These are phyloP conservation scores for Globisporangium cederbergense DNA, from an alignment of 352 stramenopile species.

Conservation along the genomic window DNA sequence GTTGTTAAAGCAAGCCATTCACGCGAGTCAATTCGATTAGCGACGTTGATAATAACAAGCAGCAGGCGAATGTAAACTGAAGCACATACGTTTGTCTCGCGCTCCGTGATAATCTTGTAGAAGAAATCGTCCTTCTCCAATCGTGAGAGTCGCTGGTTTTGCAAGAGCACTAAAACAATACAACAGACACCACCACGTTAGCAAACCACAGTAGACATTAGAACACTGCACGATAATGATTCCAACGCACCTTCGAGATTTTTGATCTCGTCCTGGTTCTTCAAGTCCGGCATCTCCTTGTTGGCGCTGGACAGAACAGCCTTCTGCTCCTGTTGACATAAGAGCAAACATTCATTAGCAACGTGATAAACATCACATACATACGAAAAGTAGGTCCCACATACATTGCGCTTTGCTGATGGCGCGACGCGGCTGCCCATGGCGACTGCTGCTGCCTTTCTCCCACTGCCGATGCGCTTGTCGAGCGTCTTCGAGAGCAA, in stretches of 20 bases:
- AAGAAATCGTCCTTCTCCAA: conserved; percentile 34
- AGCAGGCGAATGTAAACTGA: no score
- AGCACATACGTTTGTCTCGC: conserved; percentile 38
- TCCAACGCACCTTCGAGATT: conserved; percentile 35
- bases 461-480: conserved; percentile 17
- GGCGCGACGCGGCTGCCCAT: background rate
- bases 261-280: conserved; percentile 41
- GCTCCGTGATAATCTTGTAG: conserved; percentile 37
- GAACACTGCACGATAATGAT: background rate
- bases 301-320: background rate
- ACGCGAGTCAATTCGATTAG: conserved; percentile 2
- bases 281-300: conserved; percentile 13
- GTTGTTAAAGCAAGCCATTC: background rate
- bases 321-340: background rate
- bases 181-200: background rate
- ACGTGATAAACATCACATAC: background rate
- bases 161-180: conserved; percentile 30
- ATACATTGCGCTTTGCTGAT: conserved; percentile 1
- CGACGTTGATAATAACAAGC: background rate
- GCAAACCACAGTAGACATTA: no score
- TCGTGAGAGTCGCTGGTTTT: conserved; percentile 36
- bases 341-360: background rate
- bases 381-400: no score
- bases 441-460: conserved; percentile 5
- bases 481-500: conserved; percentile 33